These are phyloP conservation scores for Dentipellis sp. DNA, from an alignment of 768 basidiomycete genomes.

Conservation along the genomic window DNA sequence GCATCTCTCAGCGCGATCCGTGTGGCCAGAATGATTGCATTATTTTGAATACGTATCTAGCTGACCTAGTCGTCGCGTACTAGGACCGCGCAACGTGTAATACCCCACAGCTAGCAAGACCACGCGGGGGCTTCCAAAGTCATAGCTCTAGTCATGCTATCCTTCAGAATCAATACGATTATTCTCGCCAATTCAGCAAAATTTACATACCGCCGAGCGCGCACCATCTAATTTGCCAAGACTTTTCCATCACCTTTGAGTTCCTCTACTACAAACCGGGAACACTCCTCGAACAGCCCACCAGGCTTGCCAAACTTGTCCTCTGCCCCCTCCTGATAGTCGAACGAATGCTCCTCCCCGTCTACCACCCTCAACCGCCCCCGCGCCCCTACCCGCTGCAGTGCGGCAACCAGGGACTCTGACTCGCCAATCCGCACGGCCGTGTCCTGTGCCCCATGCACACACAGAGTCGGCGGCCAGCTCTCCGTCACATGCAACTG, in stretches of 20 bases:
- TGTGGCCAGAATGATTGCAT: no score
- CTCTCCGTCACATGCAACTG: constrained; percentile 27
- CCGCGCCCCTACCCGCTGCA: constrained; percentile 27
- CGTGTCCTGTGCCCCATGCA: constrained; percentile 41
- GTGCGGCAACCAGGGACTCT: constrained; percentile 22
- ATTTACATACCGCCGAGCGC: no score
- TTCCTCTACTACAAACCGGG: constrained; percentile 9
- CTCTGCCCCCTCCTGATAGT: constrained; percentile 38
- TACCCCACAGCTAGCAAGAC: no score
- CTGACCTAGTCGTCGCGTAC: no score
- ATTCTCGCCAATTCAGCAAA: no score
- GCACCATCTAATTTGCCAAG: neutral
- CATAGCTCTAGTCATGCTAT: no score
- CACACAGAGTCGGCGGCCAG: constrained; percentile 38
- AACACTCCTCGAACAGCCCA: constrained; percentile 26
- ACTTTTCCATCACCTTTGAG: neutral
- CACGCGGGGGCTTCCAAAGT: no score
- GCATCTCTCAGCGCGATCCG: no score
- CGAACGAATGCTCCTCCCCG: constrained; percentile 47
- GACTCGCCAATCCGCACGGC: constrained; percentile 37
- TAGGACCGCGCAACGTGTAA: no score
- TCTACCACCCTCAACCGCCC: constrained; percentile 29
- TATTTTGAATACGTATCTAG: no score
- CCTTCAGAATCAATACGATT: no score
- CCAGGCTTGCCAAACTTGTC: constrained; percentile 23